These are phyloP conservation scores for Lichtheimia hyalospora DNA, from an alignment of 371 early-diverging fungal species.

Conservation along the genomic window DNA sequence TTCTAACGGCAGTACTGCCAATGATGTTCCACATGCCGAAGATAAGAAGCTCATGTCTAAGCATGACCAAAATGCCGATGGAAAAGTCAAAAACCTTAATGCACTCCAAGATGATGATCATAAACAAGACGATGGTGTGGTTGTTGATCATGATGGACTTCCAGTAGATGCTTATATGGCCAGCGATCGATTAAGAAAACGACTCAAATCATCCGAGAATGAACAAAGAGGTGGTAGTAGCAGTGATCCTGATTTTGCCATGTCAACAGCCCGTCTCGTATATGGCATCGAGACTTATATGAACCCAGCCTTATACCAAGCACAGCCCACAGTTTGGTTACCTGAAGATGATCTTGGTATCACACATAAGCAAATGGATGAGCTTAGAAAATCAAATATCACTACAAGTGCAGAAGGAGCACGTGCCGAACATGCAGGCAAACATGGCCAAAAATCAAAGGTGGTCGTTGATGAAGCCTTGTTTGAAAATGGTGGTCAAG, in stretches of 20 bases:
- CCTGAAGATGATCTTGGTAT: constrained; percentile 25
- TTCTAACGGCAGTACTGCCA: background rate
- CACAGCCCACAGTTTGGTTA: constrained; percentile 21
- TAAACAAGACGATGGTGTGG: background rate
- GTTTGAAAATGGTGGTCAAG: constrained; percentile 6
- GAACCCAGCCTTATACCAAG: constrained; percentile 14
- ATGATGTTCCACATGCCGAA: background rate
- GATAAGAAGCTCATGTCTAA: constrained; percentile 1
- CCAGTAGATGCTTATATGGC: constrained; percentile 6
- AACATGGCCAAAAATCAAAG: constrained; percentile 13
- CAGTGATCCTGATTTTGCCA: background rate
- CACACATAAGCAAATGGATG: constrained; percentile 11
- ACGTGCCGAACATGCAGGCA: constrained; percentile 7
- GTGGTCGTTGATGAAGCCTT: constrained; percentile 12
- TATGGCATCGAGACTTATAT: constrained; percentile 14
- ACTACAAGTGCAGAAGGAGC: constrained; percentile 3
- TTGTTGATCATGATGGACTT: background rate
- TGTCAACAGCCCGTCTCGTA: background rate
- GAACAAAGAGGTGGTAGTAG: background rate
- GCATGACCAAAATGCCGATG: background rate
- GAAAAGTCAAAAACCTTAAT: background rate
- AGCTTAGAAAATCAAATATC: constrained; percentile 7
- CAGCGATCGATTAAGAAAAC: background rate
- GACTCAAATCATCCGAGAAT: background rate
- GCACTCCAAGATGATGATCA: background rate